Base-by-base conservation (phyloP, 371 early-diverging fungal genomes). In the Mucor irregularis region DNA sequence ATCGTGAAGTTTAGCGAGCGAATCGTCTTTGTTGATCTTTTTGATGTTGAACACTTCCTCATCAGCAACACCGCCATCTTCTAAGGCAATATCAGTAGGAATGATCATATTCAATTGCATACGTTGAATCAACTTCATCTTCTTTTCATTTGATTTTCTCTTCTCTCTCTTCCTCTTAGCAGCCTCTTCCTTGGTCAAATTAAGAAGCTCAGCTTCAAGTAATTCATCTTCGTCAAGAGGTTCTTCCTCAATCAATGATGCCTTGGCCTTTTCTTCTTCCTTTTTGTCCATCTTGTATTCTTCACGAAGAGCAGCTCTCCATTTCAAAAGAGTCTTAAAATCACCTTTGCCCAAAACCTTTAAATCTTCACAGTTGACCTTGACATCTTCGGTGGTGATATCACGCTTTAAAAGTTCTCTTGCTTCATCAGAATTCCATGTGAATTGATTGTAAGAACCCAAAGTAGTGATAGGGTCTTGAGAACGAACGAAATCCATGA, bases 301-400 rank as follows among this genome's bases (percentile, higher is more conserved):
- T 33, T 58, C 76, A 49, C 93, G 86, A 22, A 95, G 73, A 4
- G 64, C 66, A 21, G 83, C 74, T 44, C 96, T 83, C 99, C 99
- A 98, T 64, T 88, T 90, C 51, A 97, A 80, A 55, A 98, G 62
- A 14, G 61, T 66, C 74, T 90, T 92, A 66, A 96, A 96, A 56
- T 98, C 98, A 69, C 86, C 85, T 65, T 91, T 93, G 38, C 96
- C 96, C 14, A 98, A 78, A 3, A 96, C 92, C 64, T 92, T 90
- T 64, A 98, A 80, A 84, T 98, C 99, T 51, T 82, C 77, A 69
- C 88, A 90, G 53, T 85, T 84, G 7, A 75, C 66, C 66, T 84
- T 76, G 61, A 98, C 86, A 56, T 93, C 94, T 35, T 87, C 85
- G 0, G 88, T 90, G 3, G 96, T 95, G 25, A 81, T 72, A 10